A percentile compares a stretch with the other conserved stretches of the same genome.
phyloP scores from a whole-genome alignment of 345 rosid species.

The Eucalyptus urophylla region DNA sequence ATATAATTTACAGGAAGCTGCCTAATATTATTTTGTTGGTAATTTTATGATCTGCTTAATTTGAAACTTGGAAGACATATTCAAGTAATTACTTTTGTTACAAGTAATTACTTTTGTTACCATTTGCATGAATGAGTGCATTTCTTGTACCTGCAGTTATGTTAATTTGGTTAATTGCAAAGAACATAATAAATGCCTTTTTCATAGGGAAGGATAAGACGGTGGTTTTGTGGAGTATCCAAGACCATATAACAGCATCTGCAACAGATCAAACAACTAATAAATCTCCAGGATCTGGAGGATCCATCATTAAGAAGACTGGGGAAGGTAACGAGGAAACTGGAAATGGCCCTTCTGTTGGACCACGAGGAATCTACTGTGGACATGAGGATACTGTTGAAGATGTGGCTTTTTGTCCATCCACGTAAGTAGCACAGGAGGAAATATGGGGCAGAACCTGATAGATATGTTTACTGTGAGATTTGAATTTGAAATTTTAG shows the following conservation, averaged over 20 bases:
- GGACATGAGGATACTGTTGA: conserved; percentile 99
- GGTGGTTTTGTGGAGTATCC: conserved; percentile 96
- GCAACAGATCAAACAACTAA: conserved; percentile 46
- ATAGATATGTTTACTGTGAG: not conserved
- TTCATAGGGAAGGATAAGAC: conserved; percentile 85
- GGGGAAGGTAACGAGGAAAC: conserved; percentile 63
- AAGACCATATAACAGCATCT: conserved; percentile 78
- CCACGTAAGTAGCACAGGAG: conserved; percentile 45
- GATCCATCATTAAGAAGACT: conserved; percentile 57
- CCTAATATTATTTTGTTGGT: not conserved
- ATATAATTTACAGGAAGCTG: not conserved
- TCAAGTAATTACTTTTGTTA: not conserved
- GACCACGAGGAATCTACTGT: conserved; percentile 86
- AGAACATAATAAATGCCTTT: not conserved
- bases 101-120: not conserved
- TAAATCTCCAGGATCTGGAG: conserved; percentile 65
- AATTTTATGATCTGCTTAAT: not conserved
- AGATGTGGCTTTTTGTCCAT: conserved; percentile 93
- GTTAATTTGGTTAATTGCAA: not conserved
- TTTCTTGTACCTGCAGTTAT: not conserved
- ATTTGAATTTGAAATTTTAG: not conserved
- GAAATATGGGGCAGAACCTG: not conserved
- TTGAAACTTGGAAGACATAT: not conserved
- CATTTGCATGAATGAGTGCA: not conserved
- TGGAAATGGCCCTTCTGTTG: conserved; percentile 60